phyloP scores from a whole-genome alignment of 2,329 filamentous ascomycete genomes.

The Paraconiothyrium sp. region DNA sequence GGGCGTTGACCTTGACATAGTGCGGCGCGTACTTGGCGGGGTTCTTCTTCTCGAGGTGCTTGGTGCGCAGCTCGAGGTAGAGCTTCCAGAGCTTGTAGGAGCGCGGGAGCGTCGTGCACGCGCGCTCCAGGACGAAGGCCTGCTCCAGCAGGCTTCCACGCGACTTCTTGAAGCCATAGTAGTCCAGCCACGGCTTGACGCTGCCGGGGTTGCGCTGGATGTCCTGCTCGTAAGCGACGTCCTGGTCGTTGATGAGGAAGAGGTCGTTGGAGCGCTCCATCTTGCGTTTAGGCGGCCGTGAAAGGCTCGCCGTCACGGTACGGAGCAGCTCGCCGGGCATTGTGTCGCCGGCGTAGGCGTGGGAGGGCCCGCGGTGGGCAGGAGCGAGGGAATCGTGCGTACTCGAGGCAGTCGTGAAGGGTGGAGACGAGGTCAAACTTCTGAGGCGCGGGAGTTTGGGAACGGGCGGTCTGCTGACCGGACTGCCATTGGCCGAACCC shows the following conservation, averaged over 20 bases:
- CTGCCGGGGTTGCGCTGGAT: slow-evolving; percentile 84
- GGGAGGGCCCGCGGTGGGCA: slow-evolving; percentile 44
- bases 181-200: slow-evolving; percentile 94
- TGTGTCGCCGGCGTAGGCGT: slow-evolving; percentile 44
- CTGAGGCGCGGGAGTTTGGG: slow-evolving; percentile 17
- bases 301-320: slow-evolving; percentile 46
- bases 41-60: slow-evolving; percentile 84
- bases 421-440: slow-evolving; percentile 23
- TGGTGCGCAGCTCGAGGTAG: slow-evolving; percentile 86
- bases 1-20: slow-evolving; percentile 90
- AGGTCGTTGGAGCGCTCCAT: slow-evolving; percentile 49
- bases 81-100: slow-evolving; percentile 99
- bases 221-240: slow-evolving; percentile 96
- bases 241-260: slow-evolving; percentile 76
- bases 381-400: slow-evolving; percentile 24
- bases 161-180: slow-evolving; percentile 88
- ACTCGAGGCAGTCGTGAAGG: slow-evolving; percentile 39
- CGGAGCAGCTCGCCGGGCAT: slow-evolving; percentile 57
- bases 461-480: slow-evolving; percentile 19
- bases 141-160: slow-evolving; percentile 88
- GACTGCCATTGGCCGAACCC: slow-evolving; percentile 4
- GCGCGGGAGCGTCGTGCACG: slow-evolving; percentile 86
- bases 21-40: slow-evolving; percentile 80
- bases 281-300: slow-evolving; percentile 48
- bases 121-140: slow-evolving; percentile 87